Base-by-base conservation (phyloP, 192 early-diverging fungal species). In the Helicostylum pulchrum region DNA sequence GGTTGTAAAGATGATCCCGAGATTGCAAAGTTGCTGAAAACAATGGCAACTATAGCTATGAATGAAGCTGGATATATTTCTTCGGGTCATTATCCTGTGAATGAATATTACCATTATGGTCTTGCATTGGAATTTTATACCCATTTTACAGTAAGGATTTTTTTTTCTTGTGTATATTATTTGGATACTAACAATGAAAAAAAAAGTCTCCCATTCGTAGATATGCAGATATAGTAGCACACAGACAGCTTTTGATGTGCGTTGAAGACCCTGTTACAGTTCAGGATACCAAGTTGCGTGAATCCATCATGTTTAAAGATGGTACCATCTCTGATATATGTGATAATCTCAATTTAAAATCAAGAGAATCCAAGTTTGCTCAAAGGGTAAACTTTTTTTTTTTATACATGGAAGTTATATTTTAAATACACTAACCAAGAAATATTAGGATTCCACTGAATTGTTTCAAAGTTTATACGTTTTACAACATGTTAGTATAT, bases 181-280 rank as follows among this genome's bases (percentile, higher is more conserved):
- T 11, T 60, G 5, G 23, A 52, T 32, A 53, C 0, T 4, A 31
- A 8, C 0, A 26, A 39, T 4, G 43, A n/a, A 44, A 51, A 30
- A 20, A 31, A 23, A 39, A 9, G 66, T 87, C 86, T 7, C 90
- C 90, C 4, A 91, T 91, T 65, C 88, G 90, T 57, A 79, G 89
- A 48, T 92, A 92, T 72, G 89, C 90, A 21, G 90, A 92, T 70
- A 50, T 92, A n/a, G 74, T 91, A 7, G 90, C 89, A 20, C 90
- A 92, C 61, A 69, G 90, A 7, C 86, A 90, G 70, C 61, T 92
- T 15, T 69, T 88, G 30, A 76, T 70, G 2, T 79, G 81, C 17
- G 60, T 88, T 2, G 58, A 65, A 0, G 71, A 51, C 1, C 12
- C 44, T 0, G 10, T 57, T 3, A 48, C 69, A 7, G 26, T 45